A percentile compares a stretch with the other conserved stretches of the same genome.
These are phyloP conservation scores for Penicillium sp. DNA, from an alignment of 2,329 filamentous ascomycete species.

Conservation along the genomic window DNA sequence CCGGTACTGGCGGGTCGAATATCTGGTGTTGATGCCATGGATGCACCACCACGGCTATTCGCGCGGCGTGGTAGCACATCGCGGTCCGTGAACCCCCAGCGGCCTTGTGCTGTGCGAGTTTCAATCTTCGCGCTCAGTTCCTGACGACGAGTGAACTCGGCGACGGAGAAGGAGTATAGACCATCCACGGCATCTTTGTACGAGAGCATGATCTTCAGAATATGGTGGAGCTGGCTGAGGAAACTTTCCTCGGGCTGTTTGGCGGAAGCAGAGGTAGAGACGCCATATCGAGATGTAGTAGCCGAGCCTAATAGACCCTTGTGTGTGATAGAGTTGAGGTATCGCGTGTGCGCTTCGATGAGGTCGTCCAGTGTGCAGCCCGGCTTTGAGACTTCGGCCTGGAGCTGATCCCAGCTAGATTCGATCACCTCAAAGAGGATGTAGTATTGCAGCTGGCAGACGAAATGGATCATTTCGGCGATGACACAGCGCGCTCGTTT, in stretches of 20 bases:
- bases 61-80: conserved; percentile 45
- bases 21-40: conserved; percentile 36
- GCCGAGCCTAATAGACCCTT: conserved; percentile 86
- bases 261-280: conserved; percentile 34
- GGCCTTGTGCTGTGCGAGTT: conserved; percentile 64
- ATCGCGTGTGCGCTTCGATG: conserved; percentile 86
- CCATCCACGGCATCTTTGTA: conserved; percentile 94
- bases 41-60: conserved; percentile 34
- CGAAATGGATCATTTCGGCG: conserved; percentile 98
- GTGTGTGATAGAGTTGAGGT: conserved; percentile 91
- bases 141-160: conserved; percentile 90
- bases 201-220: conserved; percentile 88
- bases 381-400: conserved; percentile 78
- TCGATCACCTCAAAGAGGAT: conserved; percentile 99
- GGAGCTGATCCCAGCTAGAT: conserved; percentile 88
- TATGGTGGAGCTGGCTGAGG: conserved; percentile 86
- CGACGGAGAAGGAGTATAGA: conserved; percentile 91
- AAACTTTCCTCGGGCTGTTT: conserved; percentile 72
- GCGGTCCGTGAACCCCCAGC: conserved; percentile 65
- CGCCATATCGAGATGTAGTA: conserved; percentile 32
- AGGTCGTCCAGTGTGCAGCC: conserved; percentile 93
- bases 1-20: conserved; percentile 25
- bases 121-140: conserved; percentile 76
- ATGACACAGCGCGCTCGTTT: conserved; percentile 85
- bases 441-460: conserved; percentile 96